Percentiles rank a stretch among this genome's conserved stretches.
Conservation (phyloP, 345 rosid species). For the Eutrema yunnanense region DNA sequence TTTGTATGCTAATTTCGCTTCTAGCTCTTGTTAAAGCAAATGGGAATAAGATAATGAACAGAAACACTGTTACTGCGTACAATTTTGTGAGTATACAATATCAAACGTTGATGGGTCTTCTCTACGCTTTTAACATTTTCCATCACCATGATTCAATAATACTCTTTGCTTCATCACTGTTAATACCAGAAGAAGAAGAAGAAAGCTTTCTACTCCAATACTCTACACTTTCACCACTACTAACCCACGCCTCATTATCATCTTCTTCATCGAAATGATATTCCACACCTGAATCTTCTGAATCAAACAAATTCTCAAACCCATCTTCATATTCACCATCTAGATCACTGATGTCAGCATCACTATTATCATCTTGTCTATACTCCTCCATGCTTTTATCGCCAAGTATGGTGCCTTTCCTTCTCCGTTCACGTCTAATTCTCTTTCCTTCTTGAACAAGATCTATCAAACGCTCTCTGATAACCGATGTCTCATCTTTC, state of each 20-base stretch:
- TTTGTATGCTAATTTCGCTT: neutral
- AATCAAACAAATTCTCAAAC: constrained; percentile 64
- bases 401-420: constrained; percentile 4
- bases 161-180: constrained; percentile 6
- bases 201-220: constrained; percentile 53
- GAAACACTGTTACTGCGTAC: neutral
- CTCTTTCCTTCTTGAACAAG: constrained; percentile 63
- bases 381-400: neutral
- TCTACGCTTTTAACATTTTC: neutral
- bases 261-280: constrained; percentile 34
- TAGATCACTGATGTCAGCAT: neutral
- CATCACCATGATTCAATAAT: constrained; percentile 50
- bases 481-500: constrained; percentile 42
- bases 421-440: constrained; percentile 60
- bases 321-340: constrained; percentile 57
- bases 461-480: constrained; percentile 51
- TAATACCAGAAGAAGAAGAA: constrained; percentile 12
- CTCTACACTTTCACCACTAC: constrained; percentile 24
- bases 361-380: constrained; percentile 10
- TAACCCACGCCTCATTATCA: constrained; percentile 1
- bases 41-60: constrained; percentile 1
- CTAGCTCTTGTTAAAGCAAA: neutral
- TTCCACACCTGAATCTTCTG: constrained; percentile 49
- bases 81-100: neutral
- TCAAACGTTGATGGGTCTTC: neutral